Base-by-base conservation (phyloP, 2,329 filamentous ascomycete species). In the Dactylellina leptospora region DNA sequence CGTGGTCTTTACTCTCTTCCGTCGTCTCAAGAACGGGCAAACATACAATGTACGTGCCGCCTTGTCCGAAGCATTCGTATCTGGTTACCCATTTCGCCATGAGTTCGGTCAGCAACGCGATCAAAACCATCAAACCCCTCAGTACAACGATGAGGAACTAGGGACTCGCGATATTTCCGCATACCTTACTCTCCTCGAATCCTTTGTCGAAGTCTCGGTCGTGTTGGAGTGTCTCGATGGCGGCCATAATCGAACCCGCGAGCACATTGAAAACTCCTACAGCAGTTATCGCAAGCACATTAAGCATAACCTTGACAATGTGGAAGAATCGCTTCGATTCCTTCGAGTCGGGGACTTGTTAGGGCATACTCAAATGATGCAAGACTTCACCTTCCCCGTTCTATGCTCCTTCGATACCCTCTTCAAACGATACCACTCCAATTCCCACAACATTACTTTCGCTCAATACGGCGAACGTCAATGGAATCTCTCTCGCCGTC, bases 101-200 rank as follows among this genome's bases (percentile, higher is more conserved):
- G 66, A 71, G 4, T 71, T 71, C 20, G 44, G 33, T 8, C 48
- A 53, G 18, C 51, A 56, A 11, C 59, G 66, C 33, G 66, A 71
- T 16, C 50, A 50, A n/a, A 47, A 48, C n/a, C 64, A 50, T 11
- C 33, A 45, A 18, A 11, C 27, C 3, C 45, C 42, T 11, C 58
- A 63, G 36, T 63, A 58, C 40, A 53, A 20, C 30, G 58, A 63
- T 10, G 66, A 71, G 30, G 66, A 71, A 3, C 51, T 71, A 11
- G 66, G 66, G 18, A 20, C 38, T 27, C 66, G 66, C n/a, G 66
- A 71, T 40, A 71, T 71, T n/a, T 63, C 66, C 25, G 66, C 66
- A n/a, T 71, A 55, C 27, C 58, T 71, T 13, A 63, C 27, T 6
- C 51, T 71, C 2, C 58, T 71, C 4, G 66, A 71, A 42, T 63